Conservation (phyloP, 441 rosid genomes). For the Adansonia rubrostipa region DNA sequence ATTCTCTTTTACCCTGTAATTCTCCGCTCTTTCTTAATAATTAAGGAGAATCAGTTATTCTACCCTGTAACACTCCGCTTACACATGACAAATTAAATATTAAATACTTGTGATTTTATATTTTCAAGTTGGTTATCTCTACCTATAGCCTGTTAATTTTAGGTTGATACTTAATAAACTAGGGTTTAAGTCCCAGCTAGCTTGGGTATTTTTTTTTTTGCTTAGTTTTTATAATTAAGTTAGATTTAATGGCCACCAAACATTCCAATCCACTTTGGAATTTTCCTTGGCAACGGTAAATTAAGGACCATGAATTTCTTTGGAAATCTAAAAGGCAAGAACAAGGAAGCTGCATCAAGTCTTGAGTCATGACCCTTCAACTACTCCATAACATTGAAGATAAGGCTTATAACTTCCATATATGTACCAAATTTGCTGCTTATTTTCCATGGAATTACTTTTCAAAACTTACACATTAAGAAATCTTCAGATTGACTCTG, state of each 20-base stretch:
- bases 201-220: neutral
- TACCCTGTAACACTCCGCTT: no score
- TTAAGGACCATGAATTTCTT: neutral
- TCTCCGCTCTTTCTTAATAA: no score
- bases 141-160: no score
- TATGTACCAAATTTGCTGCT: neutral
- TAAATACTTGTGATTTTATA: no score
- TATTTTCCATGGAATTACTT: neutral
- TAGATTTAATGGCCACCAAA: neutral
- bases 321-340: neutral
- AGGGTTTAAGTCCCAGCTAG: no score
- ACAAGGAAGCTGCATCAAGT: constrained; percentile 4
- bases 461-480: neutral
- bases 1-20: no score
- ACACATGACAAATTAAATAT: no score
- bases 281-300: neutral
- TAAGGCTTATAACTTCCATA: neutral
- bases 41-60: no score
- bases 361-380: neutral
- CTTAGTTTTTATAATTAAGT: neutral
- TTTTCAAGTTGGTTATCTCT: no score
- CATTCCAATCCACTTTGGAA: neutral
- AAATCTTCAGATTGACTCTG: neutral
- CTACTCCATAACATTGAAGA: neutral
- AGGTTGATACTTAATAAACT: no score